These are phyloP conservation scores for Helotiales sp. DNA, from an alignment of 2,329 filamentous ascomycete genomes.

Conservation along the genomic window DNA sequence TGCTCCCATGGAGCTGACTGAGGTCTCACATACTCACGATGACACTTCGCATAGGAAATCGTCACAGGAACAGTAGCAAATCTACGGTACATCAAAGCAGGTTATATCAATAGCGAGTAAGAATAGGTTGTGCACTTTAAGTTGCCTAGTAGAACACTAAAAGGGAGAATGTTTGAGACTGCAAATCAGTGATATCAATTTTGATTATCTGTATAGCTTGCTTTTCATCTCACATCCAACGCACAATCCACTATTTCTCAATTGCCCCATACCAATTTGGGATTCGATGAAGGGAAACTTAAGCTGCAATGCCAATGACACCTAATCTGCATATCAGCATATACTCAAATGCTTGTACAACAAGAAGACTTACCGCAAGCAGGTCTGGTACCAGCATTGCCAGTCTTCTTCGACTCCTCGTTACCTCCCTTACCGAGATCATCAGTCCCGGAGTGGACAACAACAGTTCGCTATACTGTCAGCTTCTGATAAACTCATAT, in stretches of 20 bases:
- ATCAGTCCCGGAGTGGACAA: conserved; percentile 92
- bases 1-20: too few relatives aligned
- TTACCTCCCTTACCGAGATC: conserved; percentile 91
- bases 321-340: conserved; percentile 44
- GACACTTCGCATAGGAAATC: too few relatives aligned
- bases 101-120: too few relatives aligned
- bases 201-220: neutral
- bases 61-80: too few relatives aligned
- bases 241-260: neutral
- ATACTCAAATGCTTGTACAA: neutral
- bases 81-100: too few relatives aligned
- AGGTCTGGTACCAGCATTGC: conserved; percentile 89
- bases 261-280: too few relatives aligned
- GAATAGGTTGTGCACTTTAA: too few relatives aligned
- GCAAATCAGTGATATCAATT: neutral
- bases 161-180: too few relatives aligned
- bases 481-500: conserved; percentile 18
- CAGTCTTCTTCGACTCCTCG: conserved; percentile 97
- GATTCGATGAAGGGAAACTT: conserved; percentile 40
- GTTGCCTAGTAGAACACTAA: too few relatives aligned
- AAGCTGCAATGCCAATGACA: conserved; percentile 86
- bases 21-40: too few relatives aligned
- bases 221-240: conserved; percentile 7
- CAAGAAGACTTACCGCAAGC: conserved; percentile 71
- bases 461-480: conserved; percentile 75